Evolutionary conservation across 2,329 filamentous ascomycete genomes (phyloP).

Genomic region (Delphinella strobiligena): DNA sequence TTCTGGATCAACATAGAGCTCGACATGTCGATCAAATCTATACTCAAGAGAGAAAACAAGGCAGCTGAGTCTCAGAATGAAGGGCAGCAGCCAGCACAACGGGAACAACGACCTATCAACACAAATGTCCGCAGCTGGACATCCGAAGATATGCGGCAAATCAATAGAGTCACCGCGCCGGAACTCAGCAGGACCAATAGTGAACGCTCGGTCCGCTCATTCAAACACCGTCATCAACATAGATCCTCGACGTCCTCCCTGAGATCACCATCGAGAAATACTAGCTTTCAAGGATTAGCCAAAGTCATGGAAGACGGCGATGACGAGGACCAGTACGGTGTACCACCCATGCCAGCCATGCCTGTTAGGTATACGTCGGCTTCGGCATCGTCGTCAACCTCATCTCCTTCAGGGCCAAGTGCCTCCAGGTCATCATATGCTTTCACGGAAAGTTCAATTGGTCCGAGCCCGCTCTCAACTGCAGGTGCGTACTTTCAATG

Average conservation of each 20-base stretch:
- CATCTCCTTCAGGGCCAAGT: conserved; percentile 5
- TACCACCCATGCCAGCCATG: conserved; percentile 10
- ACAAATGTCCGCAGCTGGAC: background rate
- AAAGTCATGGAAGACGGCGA: conserved; percentile 5
- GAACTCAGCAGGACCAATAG: conserved; percentile 6
- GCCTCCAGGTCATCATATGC: conserved; percentile 3
- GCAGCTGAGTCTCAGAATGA: conserved; percentile 17
- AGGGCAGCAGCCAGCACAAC: conserved; percentile 5
- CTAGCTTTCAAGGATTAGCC: conserved; percentile 5
- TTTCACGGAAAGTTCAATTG: conserved; percentile 5
- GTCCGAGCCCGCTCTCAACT: conserved; percentile 9
- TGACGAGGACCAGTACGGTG: conserved; percentile 10
- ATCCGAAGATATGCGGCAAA: background rate
- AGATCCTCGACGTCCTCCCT: conserved; percentile 4
- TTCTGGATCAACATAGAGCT: no score
- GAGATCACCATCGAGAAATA: conserved; percentile 3
- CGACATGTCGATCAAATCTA: conserved; percentile 22
- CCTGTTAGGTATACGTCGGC: background rate
- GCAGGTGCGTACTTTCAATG: conserved; percentile 1
- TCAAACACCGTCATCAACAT: background rate
- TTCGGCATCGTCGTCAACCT: background rate
- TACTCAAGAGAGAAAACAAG: conserved; percentile 20
- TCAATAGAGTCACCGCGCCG: background rate
- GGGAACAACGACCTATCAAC: conserved; percentile 7
- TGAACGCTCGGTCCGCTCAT: conserved; percentile 1